A percentile compares a stretch with the other conserved stretches of the same genome.
phyloP scores from a whole-genome alignment of 805 yeast species.

The Starmerella apicola region DNA sequence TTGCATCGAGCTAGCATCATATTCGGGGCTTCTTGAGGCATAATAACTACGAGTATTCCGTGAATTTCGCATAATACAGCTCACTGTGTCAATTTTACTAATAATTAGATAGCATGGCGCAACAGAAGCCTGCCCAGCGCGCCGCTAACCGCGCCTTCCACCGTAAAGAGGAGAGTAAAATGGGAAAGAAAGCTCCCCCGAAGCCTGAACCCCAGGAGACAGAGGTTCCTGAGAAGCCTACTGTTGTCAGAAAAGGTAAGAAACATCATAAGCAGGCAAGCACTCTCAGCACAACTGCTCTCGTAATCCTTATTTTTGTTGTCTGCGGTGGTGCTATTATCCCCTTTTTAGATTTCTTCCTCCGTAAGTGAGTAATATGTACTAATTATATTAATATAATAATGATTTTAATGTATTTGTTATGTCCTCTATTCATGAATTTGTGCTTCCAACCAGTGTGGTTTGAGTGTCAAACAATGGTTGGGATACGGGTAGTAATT shows the following conservation, averaged over 20 bases:
- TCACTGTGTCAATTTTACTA: no score
- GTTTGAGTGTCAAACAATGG: no score
- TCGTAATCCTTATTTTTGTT: conserved; percentile 45
- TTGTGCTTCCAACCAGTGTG: no score
- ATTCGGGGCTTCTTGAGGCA: no score
- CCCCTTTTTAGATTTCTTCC: conserved; percentile 36
- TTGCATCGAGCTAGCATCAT: no score
- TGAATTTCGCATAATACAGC: no score
- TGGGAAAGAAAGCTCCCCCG: conserved; percentile 45
- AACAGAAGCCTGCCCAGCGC: conserved; percentile 79
- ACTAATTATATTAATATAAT: no score
- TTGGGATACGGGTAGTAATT: no score
- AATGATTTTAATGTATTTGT: no score
- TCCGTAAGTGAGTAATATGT: neutral
- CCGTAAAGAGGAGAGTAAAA: conserved; percentile 55
- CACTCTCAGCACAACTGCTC: conserved; percentile 4
- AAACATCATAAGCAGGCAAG: neutral
- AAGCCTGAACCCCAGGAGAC: conserved; percentile 20
- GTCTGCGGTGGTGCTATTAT: conserved; percentile 74
- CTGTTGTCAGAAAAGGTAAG: conserved; percentile 45
- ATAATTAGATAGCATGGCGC: neutral
- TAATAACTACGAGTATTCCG: no score
- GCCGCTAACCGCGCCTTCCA: conserved; percentile 77
- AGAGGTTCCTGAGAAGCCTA: conserved; percentile 32
- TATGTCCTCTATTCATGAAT: no score